Evolutionary conservation across 805 yeast genomes (phyloP).

Genomic region (Kuraishia ogatae): DNA sequence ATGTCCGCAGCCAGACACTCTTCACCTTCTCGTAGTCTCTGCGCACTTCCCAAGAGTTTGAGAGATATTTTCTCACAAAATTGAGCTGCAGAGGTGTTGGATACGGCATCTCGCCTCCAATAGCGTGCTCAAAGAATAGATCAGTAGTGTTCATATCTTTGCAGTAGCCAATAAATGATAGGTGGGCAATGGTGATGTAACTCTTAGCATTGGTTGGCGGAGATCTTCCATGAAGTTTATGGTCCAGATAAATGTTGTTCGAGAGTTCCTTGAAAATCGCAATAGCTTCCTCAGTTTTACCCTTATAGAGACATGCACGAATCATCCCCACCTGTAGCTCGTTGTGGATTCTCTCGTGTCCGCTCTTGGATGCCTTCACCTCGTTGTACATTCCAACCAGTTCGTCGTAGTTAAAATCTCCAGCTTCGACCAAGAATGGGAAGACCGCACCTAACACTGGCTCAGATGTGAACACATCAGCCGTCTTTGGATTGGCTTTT

Average conservation of each 20-base stretch:
- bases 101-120: conserved; percentile 65
- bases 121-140: conserved; percentile 66
- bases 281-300: conserved; percentile 58
- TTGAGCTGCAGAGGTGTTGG: conserved; percentile 64
- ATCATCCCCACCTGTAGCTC: conserved; percentile 66
- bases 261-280: conserved; percentile 54
- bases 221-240: conserved; percentile 4
- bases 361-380: conserved; percentile 22
- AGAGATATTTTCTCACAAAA: conserved; percentile 53
- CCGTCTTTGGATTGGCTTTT: conserved; percentile 31
- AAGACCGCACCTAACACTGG: conserved; percentile 61
- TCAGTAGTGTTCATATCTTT: conserved; percentile 64
- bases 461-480: conserved; percentile 46
- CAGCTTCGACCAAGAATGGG: conserved; percentile 55
- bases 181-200: conserved; percentile 64
- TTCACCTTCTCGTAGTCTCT: conserved; percentile 50
- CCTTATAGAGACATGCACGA: conserved; percentile 58
- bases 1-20: conserved; percentile 54
- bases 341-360: conserved; percentile 23
- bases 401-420: conserved; percentile 53
- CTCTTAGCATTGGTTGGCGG: conserved; percentile 24
- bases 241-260: conserved; percentile 33
- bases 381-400: conserved; percentile 45
- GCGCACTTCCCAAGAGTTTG: conserved; percentile 50
- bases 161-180: conserved; percentile 71